Evolutionary conservation across 116 monocot genomes (phyloP).

Genomic region (Dioscorea cayenensis): DNA sequence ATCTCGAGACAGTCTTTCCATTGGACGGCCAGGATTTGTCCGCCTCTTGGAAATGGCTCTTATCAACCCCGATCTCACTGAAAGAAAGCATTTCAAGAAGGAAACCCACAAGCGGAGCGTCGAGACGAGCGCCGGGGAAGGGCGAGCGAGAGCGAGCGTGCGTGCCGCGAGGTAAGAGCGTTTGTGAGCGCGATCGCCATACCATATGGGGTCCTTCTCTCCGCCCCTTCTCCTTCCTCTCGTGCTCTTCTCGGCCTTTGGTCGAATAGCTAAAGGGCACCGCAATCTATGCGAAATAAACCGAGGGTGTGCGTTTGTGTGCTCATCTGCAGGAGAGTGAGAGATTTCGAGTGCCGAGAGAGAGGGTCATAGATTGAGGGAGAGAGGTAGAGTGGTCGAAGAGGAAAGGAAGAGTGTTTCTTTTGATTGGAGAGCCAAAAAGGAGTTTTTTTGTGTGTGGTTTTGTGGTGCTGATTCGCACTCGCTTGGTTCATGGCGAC

Average conservation of each 20-base stretch:
- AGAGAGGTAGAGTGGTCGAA: not conserved
- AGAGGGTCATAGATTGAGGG: not conserved
- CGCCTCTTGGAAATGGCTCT: too few species aligned
- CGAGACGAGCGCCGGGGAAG: not conserved
- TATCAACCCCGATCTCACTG: too few species aligned
- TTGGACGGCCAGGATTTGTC: too few species aligned
- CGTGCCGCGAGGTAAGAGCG: slow-evolving; percentile 4
- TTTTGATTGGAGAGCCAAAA: not conserved
- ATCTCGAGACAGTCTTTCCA: too few species aligned
- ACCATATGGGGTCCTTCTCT: not conserved
- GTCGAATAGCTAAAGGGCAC: not conserved
- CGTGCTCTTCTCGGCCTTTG: not conserved
- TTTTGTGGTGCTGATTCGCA: slow-evolving; percentile 11
- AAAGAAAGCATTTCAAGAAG: not conserved
- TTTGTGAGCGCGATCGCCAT: slow-evolving; percentile 3
- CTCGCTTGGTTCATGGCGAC: slow-evolving; percentile 43
- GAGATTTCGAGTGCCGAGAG: not conserved
- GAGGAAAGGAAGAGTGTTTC: not conserved
- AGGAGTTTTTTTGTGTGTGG: not conserved
- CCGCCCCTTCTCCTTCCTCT: not conserved
- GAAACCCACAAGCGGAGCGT: not conserved
- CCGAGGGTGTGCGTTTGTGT: slow-evolving; percentile 3
- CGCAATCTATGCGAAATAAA: not conserved
- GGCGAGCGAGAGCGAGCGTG: not conserved
- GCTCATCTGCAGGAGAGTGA: slow-evolving; percentile 3